Base-by-base conservation (phyloP, 192 early-diverging fungal genomes). In the Coemansia reversa region DNA sequence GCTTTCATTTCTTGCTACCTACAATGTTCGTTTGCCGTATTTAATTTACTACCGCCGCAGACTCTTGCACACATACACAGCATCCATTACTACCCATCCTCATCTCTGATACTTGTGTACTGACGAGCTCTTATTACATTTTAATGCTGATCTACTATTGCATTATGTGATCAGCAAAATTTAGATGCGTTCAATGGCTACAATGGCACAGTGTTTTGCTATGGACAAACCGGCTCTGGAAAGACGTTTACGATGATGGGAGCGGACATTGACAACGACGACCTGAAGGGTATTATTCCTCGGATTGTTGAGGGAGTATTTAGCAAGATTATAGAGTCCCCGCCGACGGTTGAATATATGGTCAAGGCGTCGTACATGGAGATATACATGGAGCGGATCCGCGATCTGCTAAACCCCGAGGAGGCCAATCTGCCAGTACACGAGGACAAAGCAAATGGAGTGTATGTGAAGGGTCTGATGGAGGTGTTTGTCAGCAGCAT, bases 281-380 rank as follows among this genome's bases (percentile, higher is more conserved):
- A 89, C 12, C 79, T 91, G 51, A 94, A 91, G 83, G 98, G 98
- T 79, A 89, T 99, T 48, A 98, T 96, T 55, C 98, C 98, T 16
- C 93, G 96, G 58, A 91, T 99, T 62, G 91, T 98, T 25, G 94
- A 97, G 72, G 90, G 88, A 70, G 93, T 99, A 55, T 99, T 99
- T 66, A 84, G 84, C 19, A 91, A 90, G 53, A 99, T 99, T 70
- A 80, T 91, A 80, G 89, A 87, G 20, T 91, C 95, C 11, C 96
- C 98, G 51, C 82, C 90, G 5, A 94, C 91, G 42, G 85, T 98
- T 66, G 96, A 98, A 81, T 99, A 97, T 80, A 98, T 96, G 19
- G 96, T 99, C 65, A 93, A 95, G 69, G 92, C 95, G 4, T 97
- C 94, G n/a, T 99, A 91, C 82, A 98, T 99, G 95, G 98, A 99